These are phyloP conservation scores for Jackrogersella multiformis DNA, from an alignment of 495 filamentous ascomycete genomes.

Conservation along the genomic window DNA sequence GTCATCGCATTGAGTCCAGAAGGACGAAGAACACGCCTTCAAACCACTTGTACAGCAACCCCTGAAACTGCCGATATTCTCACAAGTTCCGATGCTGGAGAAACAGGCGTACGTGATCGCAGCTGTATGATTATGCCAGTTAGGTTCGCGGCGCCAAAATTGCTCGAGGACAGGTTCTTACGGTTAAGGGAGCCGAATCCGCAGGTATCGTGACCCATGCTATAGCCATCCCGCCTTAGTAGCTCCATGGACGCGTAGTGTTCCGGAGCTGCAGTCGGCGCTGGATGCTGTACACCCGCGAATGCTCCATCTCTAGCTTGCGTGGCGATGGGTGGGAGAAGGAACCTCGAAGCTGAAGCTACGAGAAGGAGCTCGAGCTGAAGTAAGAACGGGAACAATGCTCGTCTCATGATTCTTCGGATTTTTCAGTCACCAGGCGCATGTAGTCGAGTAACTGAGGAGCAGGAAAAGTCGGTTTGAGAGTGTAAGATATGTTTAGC, in stretches of 20 bases:
- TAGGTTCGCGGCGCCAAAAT: background rate
- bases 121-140: slow-evolving; percentile 17
- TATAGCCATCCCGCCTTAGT: slow-evolving; percentile 23
- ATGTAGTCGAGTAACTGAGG: background rate
- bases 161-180: background rate
- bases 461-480: background rate
- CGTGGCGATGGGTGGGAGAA: slow-evolving; percentile 15
- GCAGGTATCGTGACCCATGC: slow-evolving; percentile 37
- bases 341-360: slow-evolving; percentile 23
- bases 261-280: slow-evolving; percentile 26
- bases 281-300: slow-evolving; percentile 1
- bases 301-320: slow-evolving; percentile 29
- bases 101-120: slow-evolving; percentile 31
- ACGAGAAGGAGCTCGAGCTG: slow-evolving; percentile 9
- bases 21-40: slow-evolving; percentile 29
- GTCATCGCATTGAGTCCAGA: slow-evolving; percentile 38
- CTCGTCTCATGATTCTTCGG: slow-evolving; percentile 11
- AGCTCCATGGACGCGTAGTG: slow-evolving; percentile 24
- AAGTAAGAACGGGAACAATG: slow-evolving; percentile 12
- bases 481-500: slow-evolving; percentile 16
- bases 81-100: slow-evolving; percentile 24
- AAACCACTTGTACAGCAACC: slow-evolving; percentile 31
- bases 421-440: background rate
- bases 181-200: slow-evolving; percentile 29
- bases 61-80: slow-evolving; percentile 30